Conservation (phyloP, 2,329 filamentous ascomycete species). For the Fonsecaea nubica region DNA sequence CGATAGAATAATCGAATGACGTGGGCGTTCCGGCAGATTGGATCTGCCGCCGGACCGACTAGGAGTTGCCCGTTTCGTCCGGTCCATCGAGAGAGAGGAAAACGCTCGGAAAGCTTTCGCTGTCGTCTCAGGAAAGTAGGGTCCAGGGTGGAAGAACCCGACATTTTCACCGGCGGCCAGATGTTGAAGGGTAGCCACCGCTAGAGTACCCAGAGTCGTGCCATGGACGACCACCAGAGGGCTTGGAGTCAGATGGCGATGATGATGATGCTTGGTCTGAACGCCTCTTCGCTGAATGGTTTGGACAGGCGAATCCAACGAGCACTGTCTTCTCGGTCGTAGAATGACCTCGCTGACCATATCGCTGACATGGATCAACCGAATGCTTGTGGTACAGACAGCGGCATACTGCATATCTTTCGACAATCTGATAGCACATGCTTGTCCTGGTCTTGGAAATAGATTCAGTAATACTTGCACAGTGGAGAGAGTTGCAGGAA, state of each 20-base stretch:
- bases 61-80: neutral
- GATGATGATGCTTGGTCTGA: conserved; percentile 16
- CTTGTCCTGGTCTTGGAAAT: conserved; percentile 40
- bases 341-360: conserved; percentile 74
- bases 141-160: neutral
- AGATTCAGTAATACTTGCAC: conserved; percentile 18
- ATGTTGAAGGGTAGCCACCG: conserved; percentile 33
- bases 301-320: conserved; percentile 79
- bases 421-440: conserved; percentile 89
- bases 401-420: conserved; percentile 83
- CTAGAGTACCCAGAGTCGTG: conserved; percentile 47
- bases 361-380: conserved; percentile 78
- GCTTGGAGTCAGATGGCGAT: conserved; percentile 1
- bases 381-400: conserved; percentile 89
- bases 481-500: conserved; percentile 11
- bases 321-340: conserved; percentile 77
- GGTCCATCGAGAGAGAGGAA: neutral
- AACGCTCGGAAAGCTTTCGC: neutral
- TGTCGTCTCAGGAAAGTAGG: neutral
- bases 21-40: conserved; percentile 2
- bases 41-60: neutral
- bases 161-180: conserved; percentile 31
- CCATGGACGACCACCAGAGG: conserved; percentile 32
- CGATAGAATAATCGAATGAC: conserved; percentile 19
- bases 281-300: conserved; percentile 51